These are phyloP conservation scores for Penicillium tannophilum DNA, from an alignment of 495 filamentous ascomycete genomes.

Conservation along the genomic window DNA sequence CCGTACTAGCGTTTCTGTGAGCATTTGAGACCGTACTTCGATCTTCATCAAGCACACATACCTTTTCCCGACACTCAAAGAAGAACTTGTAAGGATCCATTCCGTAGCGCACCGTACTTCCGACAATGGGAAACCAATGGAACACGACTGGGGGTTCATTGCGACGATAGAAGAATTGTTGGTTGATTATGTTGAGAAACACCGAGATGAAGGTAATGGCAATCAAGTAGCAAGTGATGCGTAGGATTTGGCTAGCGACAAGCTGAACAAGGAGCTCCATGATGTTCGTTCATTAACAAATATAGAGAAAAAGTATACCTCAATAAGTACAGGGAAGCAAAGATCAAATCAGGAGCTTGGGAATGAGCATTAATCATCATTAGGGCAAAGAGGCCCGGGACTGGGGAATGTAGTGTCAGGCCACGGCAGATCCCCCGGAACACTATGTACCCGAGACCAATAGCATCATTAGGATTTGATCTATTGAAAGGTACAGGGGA, in stretches of 20 bases:
- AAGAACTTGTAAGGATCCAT: conserved; percentile 85
- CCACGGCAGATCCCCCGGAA: conserved; percentile 23
- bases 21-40: background rate
- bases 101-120: conserved; percentile 78
- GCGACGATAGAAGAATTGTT: conserved; percentile 69
- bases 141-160: conserved; percentile 81
- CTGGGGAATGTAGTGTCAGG: conserved; percentile 12
- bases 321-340: conserved; percentile 4
- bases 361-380: conserved; percentile 27
- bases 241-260: conserved; percentile 27
- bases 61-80: conserved; percentile 67
- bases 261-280: conserved; percentile 27
- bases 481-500: conserved; percentile 3
- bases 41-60: conserved; percentile 31
- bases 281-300: background rate
- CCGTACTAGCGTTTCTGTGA: conserved; percentile 58
- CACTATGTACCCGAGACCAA: conserved; percentile 15
- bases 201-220: conserved; percentile 49
- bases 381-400: conserved; percentile 9
- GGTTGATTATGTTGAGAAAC: conserved; percentile 65
- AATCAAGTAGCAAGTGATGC: conserved; percentile 27
- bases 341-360: conserved; percentile 24
- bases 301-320: background rate
- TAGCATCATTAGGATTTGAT: conserved; percentile 11
- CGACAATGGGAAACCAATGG: conserved; percentile 79